These are phyloP conservation scores for Backusella parvicylindrica DNA, from an alignment of 192 early-diverging fungal genomes.

Conservation along the genomic window DNA sequence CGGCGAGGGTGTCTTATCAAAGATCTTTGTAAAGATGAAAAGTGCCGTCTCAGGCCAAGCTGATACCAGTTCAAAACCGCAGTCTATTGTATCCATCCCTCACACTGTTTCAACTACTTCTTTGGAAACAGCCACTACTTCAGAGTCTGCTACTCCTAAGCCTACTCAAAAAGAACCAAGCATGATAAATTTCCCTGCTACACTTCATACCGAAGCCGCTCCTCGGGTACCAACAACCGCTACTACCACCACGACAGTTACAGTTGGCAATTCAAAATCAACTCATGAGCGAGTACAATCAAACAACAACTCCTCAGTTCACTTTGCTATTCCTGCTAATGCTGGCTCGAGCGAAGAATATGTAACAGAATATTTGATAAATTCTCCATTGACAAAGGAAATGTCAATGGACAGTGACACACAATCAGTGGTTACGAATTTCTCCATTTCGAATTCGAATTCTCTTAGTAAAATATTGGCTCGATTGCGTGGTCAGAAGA, in stretches of 20 bases:
- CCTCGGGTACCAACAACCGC: conserved; percentile 6
- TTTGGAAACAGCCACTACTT: background rate
- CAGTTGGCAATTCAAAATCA: conserved; percentile 3
- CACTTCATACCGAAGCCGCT: background rate
- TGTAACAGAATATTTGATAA: background rate
- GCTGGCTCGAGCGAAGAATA: background rate
- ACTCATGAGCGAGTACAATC: background rate
- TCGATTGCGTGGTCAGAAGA: conserved; percentile 50
- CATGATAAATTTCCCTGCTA: background rate
- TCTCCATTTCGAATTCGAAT: conserved; percentile 42
- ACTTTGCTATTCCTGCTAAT: background rate
- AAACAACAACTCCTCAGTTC: background rate
- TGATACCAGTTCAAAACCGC: background rate
- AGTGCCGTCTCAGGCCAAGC: conserved; percentile 35
- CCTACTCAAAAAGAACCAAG: background rate
- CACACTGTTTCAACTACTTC: conserved; percentile 1
- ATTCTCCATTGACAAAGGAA: conserved; percentile 22
- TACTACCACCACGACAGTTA: background rate
- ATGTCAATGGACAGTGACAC: conserved; percentile 43
- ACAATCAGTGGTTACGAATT: conserved; percentile 38
- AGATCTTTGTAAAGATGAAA: conserved; percentile 52
- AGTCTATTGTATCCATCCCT: conserved; percentile 4
- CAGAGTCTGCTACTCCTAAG: background rate
- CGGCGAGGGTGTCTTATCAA: conserved; percentile 50
- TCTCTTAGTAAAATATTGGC: conserved; percentile 48